phyloP scores from a whole-genome alignment of 108 stramenopile genomes.

The Discostella stelligeroides region DNA sequence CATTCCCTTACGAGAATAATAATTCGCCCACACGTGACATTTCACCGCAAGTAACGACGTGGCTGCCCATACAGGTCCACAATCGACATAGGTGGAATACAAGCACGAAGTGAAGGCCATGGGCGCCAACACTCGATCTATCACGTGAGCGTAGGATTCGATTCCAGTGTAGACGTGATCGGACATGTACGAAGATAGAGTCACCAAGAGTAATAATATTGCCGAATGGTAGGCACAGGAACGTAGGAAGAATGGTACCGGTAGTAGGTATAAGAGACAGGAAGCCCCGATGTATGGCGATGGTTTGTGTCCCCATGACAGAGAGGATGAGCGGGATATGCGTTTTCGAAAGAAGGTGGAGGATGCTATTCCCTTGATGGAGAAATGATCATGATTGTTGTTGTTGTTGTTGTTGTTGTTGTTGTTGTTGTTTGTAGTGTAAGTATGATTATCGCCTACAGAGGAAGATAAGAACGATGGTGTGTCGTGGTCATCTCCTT shows the following conservation, averaged over 20 bases:
- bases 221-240: conserved; percentile 32
- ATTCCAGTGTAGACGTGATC: conserved; percentile 55
- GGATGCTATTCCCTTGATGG: conserved; percentile 4
- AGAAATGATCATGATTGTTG: background rate
- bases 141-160: conserved; percentile 33
- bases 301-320: conserved; percentile 50
- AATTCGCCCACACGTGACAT: conserved; percentile 43
- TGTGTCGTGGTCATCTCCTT: background rate
- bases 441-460: no score
- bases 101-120: conserved; percentile 38
- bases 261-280: conserved; percentile 43
- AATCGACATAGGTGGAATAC: conserved; percentile 17
- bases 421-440: background rate
- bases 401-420: background rate
- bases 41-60: conserved; percentile 14
- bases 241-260: conserved; percentile 36
- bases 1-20: conserved; percentile 31
- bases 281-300: conserved; percentile 42
- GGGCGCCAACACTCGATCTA: conserved; percentile 51
- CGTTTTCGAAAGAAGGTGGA: conserved; percentile 25
- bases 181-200: conserved; percentile 42
- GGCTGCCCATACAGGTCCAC: conserved; percentile 21
- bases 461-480: background rate
- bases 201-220: conserved; percentile 17
- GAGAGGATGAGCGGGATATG: conserved; percentile 40